phyloP scores from a whole-genome alignment of 192 early-diverging fungal genomes.

The Linnemannia schmuckeri region DNA sequence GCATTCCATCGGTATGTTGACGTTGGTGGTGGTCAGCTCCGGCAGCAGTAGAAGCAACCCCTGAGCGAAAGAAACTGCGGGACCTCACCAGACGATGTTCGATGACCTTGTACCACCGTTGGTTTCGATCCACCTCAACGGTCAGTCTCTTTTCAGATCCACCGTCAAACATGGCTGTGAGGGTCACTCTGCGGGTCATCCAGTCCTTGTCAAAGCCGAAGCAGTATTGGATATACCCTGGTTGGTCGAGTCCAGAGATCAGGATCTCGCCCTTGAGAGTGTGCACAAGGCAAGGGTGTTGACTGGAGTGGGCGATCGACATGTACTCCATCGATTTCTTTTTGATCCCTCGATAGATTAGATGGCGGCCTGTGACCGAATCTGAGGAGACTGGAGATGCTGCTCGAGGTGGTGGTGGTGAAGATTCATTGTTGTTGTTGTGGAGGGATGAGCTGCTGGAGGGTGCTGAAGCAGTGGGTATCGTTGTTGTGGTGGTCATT shows the following conservation, averaged over 20 bases:
- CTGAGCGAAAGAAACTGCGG: conserved; percentile 46
- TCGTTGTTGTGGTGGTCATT: conserved; percentile 25
- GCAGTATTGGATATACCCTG: conserved; percentile 45
- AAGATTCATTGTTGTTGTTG: conserved; percentile 9
- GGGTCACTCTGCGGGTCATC: conserved; percentile 42
- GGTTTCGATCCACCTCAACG: conserved; percentile 43
- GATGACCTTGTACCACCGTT: conserved; percentile 48
- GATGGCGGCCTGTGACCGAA: conserved; percentile 13
- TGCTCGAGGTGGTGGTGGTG: conserved; percentile 11
- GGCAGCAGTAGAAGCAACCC: conserved; percentile 18
- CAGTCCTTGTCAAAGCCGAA: conserved; percentile 45
- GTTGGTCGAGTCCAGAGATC: conserved; percentile 13
- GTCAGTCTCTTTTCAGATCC: conserved; percentile 37
- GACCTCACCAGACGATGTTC: conserved; percentile 40
- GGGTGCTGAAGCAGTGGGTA: conserved; percentile 19
- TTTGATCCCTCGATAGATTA: conserved; percentile 32
- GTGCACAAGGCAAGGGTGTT: conserved; percentile 19
- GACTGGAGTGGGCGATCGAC: conserved; percentile 34
- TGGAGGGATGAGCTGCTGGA: conserved; percentile 10
- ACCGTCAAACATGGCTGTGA: conserved; percentile 38
- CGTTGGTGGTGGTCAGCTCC: not conserved
- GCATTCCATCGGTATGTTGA: conserved; percentile 42
- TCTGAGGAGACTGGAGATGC: conserved; percentile 26
- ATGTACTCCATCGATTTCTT: conserved; percentile 49
- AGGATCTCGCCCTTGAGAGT: conserved; percentile 41